Conservation (phyloP, 163 green algal species). For the Coccomyxa subellipsoidea region DNA sequence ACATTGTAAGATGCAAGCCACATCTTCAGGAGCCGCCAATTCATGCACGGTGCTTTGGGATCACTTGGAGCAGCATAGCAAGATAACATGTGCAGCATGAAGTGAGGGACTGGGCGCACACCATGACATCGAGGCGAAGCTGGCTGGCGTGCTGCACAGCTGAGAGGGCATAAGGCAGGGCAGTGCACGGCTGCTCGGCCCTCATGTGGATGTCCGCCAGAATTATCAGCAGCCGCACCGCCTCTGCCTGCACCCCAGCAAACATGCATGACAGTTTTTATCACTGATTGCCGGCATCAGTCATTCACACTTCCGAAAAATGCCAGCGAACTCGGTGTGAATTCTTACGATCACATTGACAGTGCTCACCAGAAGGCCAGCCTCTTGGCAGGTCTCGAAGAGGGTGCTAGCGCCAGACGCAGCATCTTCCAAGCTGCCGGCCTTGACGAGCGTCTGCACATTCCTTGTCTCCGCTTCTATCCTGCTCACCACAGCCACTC, state of each 20-base stretch:
- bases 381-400: slow-evolving; percentile 17
- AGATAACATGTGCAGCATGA: too few species aligned
- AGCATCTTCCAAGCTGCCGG: slow-evolving; percentile 14
- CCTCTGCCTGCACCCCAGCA: slow-evolving; percentile 24
- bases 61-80: too few species aligned
- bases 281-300: not conserved
- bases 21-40: too few species aligned
- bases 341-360: too few species aligned
- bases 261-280: not conserved
- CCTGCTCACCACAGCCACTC: too few species aligned
- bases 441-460: slow-evolving; percentile 28
- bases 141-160: slow-evolving; percentile 23
- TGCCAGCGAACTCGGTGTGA: too few species aligned
- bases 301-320: too few species aligned
- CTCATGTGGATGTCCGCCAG: slow-evolving; percentile 33
- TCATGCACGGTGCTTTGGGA: too few species aligned
- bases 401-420: not conserved
- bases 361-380: slow-evolving; percentile 14
- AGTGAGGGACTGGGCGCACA: not conserved
- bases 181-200: slow-evolving; percentile 23
- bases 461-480: slow-evolving; percentile 25
- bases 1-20: too few species aligned
- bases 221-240: slow-evolving; percentile 44
- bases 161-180: slow-evolving; percentile 35
- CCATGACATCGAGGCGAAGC: slow-evolving; percentile 13